Evolutionary conservation across 305 asterid genomes (phyloP), one percentile per base, ranked within the genome.

Genomic region (Striga hermonthica): DNA sequence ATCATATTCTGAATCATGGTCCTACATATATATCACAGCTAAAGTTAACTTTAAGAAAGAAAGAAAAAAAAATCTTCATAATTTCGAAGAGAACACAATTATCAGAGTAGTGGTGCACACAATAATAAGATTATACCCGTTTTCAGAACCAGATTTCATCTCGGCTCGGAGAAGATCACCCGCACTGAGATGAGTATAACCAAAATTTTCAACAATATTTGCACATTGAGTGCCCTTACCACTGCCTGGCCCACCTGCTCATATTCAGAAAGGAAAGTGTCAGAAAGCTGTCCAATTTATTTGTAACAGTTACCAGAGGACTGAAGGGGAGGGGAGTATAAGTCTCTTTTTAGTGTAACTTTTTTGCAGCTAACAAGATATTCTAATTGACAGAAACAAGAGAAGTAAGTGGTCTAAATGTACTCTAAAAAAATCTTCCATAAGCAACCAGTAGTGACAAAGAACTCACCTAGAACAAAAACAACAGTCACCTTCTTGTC

Each of bases 241-340:
- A 74, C 99, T 93, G 64, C 99, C 99, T n/a, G 97, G 99, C 49
- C 99, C 97, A 76, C 99, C 99, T 93, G 85, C 63, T 81, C 82
- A 45, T 52, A 48, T 62, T 60, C 54, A 57, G 60, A 58, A 36
- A 66, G 58, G 34, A 50, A 50, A 50, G 7, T 50, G 35, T 10
- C 3, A 9, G 15, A 14, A 50, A 7, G 14, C 34, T 13, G 15
- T 14, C 3, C 4, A 12, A 48, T 16, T n/a, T 4, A 60, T 36
- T 36, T 39, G 53, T 22, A 22, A 22, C 31, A 22, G 31, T 22
- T 22, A 22, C 57, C 43, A 14, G 60, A 63, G 58, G 16, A 48
- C 9, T 59, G 41, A 35, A 54, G 31, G 31, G 31, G 31, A 22
- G 31, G 31, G 31, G 31, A 22, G 31, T 22, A 22, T 2, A 22